A percentile compares a stretch with the other conserved stretches of the same genome.
These are phyloP conservation scores for Dioscorea zingiberensis DNA, from an alignment of 106 monocot species.

Conservation along the genomic window DNA sequence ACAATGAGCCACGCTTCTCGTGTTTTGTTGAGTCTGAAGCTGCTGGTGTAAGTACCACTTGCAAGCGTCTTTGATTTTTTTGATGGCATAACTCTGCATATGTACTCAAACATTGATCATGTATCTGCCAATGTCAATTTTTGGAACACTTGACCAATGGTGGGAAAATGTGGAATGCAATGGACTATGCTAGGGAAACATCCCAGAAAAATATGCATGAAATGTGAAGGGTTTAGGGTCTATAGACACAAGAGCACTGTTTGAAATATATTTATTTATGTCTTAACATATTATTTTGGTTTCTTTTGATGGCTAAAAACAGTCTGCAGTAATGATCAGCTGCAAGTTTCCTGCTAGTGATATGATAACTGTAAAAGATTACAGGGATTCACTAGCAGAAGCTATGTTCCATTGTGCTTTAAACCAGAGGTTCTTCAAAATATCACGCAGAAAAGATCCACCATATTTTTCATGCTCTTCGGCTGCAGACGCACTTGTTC, in stretches of 20 bases:
- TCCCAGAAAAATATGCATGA: too few relatives aligned
- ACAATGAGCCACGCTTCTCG: slow-evolving; percentile 88
- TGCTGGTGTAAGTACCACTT: slow-evolving; percentile 66
- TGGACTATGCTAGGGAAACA: too few relatives aligned
- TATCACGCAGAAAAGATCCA: slow-evolving; percentile 89
- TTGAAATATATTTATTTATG: too few relatives aligned
- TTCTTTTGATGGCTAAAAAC: slow-evolving; percentile 23
- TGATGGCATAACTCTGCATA: too few relatives aligned
- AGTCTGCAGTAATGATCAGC: slow-evolving; percentile 99
- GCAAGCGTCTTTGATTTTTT: too few relatives aligned
- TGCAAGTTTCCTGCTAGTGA: slow-evolving; percentile 76
- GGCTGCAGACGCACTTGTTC: slow-evolving; percentile 71
- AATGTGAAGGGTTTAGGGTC: too few relatives aligned
- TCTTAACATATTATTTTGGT: not conserved
- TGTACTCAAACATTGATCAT: too few relatives aligned
- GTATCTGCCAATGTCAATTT: too few relatives aligned
- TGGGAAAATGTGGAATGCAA: too few relatives aligned
- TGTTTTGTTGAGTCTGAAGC: slow-evolving; percentile 99
- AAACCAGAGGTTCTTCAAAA: slow-evolving; percentile 95
- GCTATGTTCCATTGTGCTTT: slow-evolving; percentile 99
- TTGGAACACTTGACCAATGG: too few relatives aligned
- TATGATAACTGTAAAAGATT: slow-evolving; percentile 90
- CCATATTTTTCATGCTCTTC: slow-evolving; percentile 94
- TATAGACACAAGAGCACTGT: too few relatives aligned
- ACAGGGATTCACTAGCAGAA: slow-evolving; percentile 80